These are phyloP conservation scores for Stephanocyclus meneghinianus DNA, from an alignment of 352 stramenopile species.

Conservation along the genomic window DNA sequence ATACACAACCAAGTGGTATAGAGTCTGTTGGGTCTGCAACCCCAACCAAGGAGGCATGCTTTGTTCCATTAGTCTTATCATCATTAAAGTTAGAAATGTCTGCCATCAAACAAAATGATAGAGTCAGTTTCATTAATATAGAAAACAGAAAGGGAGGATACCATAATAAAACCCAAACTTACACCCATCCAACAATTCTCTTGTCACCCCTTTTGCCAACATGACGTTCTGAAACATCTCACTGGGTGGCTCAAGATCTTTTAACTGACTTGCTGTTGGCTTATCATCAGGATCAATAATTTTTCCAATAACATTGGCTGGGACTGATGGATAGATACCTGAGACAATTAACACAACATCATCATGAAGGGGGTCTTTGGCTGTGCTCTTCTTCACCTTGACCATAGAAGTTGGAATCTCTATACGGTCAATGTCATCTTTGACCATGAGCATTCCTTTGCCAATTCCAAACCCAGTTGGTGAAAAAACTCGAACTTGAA, in stretches of 20 bases:
- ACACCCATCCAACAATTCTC: not conserved
- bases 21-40: slow-evolving; percentile 40
- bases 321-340: slow-evolving; percentile 18
- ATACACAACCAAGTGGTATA: slow-evolving; percentile 36
- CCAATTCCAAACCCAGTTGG: slow-evolving; percentile 31
- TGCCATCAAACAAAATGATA: not conserved
- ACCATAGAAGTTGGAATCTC: slow-evolving; percentile 41
- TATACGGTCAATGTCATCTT: slow-evolving; percentile 28
- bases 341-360: slow-evolving; percentile 20
- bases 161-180: not conserved
- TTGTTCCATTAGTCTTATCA: not conserved
- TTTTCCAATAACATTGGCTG: not conserved
- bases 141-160: not conserved
- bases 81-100: slow-evolving; percentile 14
- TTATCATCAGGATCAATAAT: slow-evolving; percentile 7
- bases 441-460: slow-evolving; percentile 40
- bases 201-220: not conserved
- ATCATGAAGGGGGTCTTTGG: slow-evolving; percentile 18
- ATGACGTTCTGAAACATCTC: slow-evolving; percentile 3
- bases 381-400: slow-evolving; percentile 31
- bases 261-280: slow-evolving; percentile 5
- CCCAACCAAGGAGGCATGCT: slow-evolving; percentile 34
- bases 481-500: slow-evolving; percentile 39
- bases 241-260: slow-evolving; percentile 13
- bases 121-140: not conserved